Evolutionary conservation across 331 rosid genomes (phyloP), one percentile per base, ranked within the genome.

Genomic region (Ulmus americana): DNA sequence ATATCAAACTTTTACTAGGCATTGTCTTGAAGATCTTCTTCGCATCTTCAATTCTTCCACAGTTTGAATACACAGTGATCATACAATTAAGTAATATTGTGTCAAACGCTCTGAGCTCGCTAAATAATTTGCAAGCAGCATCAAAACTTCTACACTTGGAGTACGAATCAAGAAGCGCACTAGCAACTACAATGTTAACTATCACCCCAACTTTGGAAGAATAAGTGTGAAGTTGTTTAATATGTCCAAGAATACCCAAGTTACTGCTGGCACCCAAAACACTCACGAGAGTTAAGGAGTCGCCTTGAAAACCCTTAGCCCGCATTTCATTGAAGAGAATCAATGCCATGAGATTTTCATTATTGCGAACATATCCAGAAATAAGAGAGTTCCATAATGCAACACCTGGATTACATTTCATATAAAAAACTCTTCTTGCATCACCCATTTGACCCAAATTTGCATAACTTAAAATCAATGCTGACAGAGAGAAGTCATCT

Each of bases 11-110:
- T 74, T 67, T 90, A 53, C 51, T 57, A 28, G 84, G 66, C 81
- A 90, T 90, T 20, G 68, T 48, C 63, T 64, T 38, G 63, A 90
- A 90, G 68, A 85, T 63, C 62, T 58, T 56, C 69, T 81, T 78
- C 0, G 97, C 97, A 28, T 90, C 95, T 76, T 83, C 84, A 2
- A 90, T 70, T 76, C 83, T 85, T 63, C 95, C 90, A 38, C 92
- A 83, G 35, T 64, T 84, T 46, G 84, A 83, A 75, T 79, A 90
- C 8, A 80, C 75, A 0, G 85, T 86, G 77, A 90, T 85, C 95
- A 87, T 87, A 57, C 83, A 79, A 65, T 87, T 85, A 45, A 87
- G 86, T 75, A 86, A 72, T 55, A 90, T 76, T 0, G 86, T 82
- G 78, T 87, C 92, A 20, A 76, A 74, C 39, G 38, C 76, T 78